Conservation (phyloP, 257 asterid genomes). For the Capsicum pubescens region DNA sequence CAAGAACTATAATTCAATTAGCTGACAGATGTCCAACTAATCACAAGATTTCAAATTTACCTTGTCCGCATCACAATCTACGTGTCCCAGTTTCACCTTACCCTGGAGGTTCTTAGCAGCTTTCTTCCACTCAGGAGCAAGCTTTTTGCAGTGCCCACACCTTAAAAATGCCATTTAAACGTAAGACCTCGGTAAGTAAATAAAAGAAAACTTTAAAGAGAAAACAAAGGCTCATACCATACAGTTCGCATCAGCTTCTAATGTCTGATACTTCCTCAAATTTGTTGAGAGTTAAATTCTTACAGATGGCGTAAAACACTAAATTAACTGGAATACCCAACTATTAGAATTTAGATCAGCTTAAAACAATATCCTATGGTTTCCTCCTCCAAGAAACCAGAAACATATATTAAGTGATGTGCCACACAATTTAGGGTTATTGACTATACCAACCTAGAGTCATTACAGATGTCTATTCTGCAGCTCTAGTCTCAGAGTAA, state of each 20-base stretch:
- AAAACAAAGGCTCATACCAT: too few relatives aligned
- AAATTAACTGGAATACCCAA: background rate
- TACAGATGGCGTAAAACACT: background rate
- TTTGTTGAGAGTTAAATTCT: too few relatives aligned
- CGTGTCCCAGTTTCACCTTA: constrained; percentile 95
- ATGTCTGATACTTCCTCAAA: too few relatives aligned
- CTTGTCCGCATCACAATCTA: constrained; percentile 93
- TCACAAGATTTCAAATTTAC: constrained; percentile 45
- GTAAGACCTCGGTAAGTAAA: background rate
- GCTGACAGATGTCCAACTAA: background rate
- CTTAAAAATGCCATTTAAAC: constrained; percentile 41
- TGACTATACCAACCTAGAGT: constrained; percentile 1
- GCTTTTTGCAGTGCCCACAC: constrained; percentile 99
- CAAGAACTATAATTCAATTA: constrained; percentile 3
- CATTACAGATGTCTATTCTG: background rate
- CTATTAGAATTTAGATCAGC: background rate
- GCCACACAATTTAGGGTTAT: background rate
- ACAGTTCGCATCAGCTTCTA: too few relatives aligned
- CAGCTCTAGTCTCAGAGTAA: background rate
- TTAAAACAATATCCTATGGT: constrained; percentile 3
- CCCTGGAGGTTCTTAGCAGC: constrained; percentile 92
- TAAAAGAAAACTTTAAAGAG: background rate
- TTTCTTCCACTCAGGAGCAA: constrained; percentile 99
- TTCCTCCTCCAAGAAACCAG: background rate
- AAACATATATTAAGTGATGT: background rate